Percentiles rank a stretch among this genome's conserved stretches.
phyloP scores from a whole-genome alignment of 1,284 basidiomycete genomes.

The Cryptococcus floricola region DNA sequence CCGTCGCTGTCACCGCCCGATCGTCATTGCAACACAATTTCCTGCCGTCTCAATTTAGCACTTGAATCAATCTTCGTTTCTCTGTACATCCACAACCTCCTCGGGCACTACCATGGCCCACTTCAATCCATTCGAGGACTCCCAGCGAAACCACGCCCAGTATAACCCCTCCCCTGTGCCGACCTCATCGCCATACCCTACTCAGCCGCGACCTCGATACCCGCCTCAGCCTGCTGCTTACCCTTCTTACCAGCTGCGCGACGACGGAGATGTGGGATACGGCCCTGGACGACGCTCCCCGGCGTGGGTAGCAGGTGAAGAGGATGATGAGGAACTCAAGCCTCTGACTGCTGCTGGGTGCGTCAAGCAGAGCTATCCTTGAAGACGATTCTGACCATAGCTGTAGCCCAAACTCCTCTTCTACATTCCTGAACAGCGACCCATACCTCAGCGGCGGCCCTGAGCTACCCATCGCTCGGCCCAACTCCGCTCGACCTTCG shows the following conservation, averaged over 20 bases:
- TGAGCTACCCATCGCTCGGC: neutral
- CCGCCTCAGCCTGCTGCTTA: constrained; percentile 15
- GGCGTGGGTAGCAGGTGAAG: constrained; percentile 21
- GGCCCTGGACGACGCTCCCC: neutral
- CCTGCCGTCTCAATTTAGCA: too few relatives aligned
- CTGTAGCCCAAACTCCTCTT: constrained; percentile 8
- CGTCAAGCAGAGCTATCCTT: neutral
- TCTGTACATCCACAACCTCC: too few relatives aligned
- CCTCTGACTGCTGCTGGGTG: constrained; percentile 20
- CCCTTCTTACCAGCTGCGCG: constrained; percentile 13
- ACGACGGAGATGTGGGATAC: constrained; percentile 18
- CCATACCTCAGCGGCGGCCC: constrained; percentile 6
- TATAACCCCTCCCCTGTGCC: constrained; percentile 8
- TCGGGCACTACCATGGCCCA: neutral
- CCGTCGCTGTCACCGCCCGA: too few relatives aligned
- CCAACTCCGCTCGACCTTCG: constrained; percentile 10
- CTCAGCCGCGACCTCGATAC: neutral
- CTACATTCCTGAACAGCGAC: constrained; percentile 7
- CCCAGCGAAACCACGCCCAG: neutral
- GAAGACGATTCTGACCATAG: neutral
- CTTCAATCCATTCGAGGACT: constrained; percentile 8
- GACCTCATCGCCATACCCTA: neutral
- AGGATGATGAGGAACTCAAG: constrained; percentile 29
- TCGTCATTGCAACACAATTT: too few relatives aligned
- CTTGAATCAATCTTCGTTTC: too few relatives aligned